Percentiles rank a stretch among this genome's conserved stretches.
Conservation (phyloP, 768 basidiomycete genomes). For the Mycena rosella region DNA sequence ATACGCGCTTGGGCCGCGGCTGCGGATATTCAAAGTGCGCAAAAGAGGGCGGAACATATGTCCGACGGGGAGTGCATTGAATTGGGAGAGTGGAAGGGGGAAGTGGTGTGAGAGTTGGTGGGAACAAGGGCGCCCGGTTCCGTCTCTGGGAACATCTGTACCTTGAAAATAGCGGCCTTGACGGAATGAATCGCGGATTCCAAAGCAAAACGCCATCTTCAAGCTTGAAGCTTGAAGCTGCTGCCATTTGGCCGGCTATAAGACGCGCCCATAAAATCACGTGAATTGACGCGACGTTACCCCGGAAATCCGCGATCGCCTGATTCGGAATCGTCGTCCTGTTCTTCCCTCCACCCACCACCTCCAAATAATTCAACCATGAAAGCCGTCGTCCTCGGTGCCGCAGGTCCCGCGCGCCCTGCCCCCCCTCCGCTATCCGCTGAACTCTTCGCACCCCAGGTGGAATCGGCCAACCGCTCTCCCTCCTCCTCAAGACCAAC, state of each 20-base stretch:
- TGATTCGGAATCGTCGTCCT: background rate
- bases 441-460: conserved; percentile 58
- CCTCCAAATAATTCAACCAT: conserved; percentile 36
- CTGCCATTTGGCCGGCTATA: background rate
- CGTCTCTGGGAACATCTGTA: too few relatives aligned
- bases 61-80: conserved; percentile 39
- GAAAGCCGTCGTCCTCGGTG: conserved; percentile 96
- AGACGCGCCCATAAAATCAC: background rate
- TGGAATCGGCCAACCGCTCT: conserved; percentile 97
- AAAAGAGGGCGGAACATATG: conserved; percentile 35
- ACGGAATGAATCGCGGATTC: background rate
- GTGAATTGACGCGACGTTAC: conserved; percentile 48
- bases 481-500: conserved; percentile 91
- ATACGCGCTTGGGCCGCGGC: conserved; percentile 39
- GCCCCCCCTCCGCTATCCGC: conserved; percentile 12
- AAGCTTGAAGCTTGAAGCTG: background rate
- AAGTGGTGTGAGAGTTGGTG: conserved; percentile 1
- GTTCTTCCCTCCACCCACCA: conserved; percentile 29
- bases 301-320: conserved; percentile 25
- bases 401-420: conserved; percentile 73
- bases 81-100: conserved; percentile 18
- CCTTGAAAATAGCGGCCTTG: background rate
- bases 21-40: conserved; percentile 40
- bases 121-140: too few relatives aligned
- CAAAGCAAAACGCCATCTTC: too few relatives aligned